Base-by-base conservation (phyloP, 768 basidiomycete species). In the Naganishia onofrii region DNA sequence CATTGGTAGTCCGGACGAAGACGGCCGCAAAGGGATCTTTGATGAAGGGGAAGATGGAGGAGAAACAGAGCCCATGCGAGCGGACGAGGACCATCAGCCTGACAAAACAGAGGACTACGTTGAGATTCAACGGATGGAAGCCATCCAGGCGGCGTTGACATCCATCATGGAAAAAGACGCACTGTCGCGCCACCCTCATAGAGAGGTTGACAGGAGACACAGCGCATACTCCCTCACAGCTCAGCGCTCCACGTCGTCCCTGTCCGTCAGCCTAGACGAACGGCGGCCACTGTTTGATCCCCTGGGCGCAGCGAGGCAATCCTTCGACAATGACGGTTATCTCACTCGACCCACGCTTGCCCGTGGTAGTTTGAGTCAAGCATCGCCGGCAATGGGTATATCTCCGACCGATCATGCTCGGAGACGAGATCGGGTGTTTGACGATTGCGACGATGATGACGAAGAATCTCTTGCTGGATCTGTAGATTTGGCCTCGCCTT, bases 131-230 rank as follows among this genome's bases (percentile, higher is more conserved):
- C 85, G 92, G 46, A 96, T 98, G 87, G 92, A 93, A 75, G 94
- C 95, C 2, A 96, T 98, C 23, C 93, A 93, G 75, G 93, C 93
- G 9, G 96, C 96, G 4, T 83, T 99, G 72, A 93, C 91, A 12
- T 92, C 95, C 77, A 97, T 99, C 78, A 93, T 99, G 76, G 92
- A 92, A 2, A 84, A 89, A 48, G 91, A 95, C 72, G 85, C 88
- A 46, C 74, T 74, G 31, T 54, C 77, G 1, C 48, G 69, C 1
- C 46, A 44, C 60, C 4, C 23, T 26, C 26, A 28, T 13, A 42
- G 42, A 12, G 7, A 19, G 23, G 60, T 63, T 2, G 60, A 63
- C 32, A 34, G 60, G 23, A 34, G 60, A 29, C 60, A 63, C 19
- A 63, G 60, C 60, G 28, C 15, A 34, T 21, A 63, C 3, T 63